These are phyloP conservation scores for Pestalotiopsis sp. DNA, from an alignment of 2,329 filamentous ascomycete species.

Conservation along the genomic window DNA sequence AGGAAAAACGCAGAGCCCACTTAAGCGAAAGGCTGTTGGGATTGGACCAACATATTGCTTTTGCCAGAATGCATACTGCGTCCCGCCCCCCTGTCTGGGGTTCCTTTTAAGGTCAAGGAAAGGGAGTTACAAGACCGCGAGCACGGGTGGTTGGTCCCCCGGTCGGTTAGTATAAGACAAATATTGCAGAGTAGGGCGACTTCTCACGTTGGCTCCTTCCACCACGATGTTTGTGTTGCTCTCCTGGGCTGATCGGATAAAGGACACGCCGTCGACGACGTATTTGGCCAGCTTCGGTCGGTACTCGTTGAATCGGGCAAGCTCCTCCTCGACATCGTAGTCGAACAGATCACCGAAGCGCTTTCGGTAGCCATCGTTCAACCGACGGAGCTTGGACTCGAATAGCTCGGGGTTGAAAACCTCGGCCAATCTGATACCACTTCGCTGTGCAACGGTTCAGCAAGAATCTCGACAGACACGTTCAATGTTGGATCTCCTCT, in stretches of 20 bases:
- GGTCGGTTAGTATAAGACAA: neutral
- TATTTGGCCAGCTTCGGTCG: constrained; percentile 59
- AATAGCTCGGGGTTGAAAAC: constrained; percentile 68
- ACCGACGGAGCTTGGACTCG: constrained; percentile 62
- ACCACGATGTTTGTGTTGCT: constrained; percentile 55
- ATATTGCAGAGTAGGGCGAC: constrained; percentile 37
- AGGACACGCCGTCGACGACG: constrained; percentile 65
- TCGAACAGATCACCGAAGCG: constrained; percentile 53
- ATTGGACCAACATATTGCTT: neutral
- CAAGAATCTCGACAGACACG: neutral
- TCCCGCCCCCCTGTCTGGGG: neutral
- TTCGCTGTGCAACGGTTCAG: constrained; percentile 38
- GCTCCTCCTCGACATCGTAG: constrained; percentile 70
- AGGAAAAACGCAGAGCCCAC: neutral
- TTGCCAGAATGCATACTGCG: neutral
- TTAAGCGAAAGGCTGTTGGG: neutral
- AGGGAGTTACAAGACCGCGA: neutral
- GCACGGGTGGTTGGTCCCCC: neutral
- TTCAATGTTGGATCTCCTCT: neutral
- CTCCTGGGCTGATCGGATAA: constrained; percentile 59
- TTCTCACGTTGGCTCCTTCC: constrained; percentile 42
- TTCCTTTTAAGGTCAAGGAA: neutral
- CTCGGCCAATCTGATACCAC: constrained; percentile 65
- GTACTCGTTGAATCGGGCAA: constrained; percentile 56
- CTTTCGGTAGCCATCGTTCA: constrained; percentile 66